Evolutionary conservation across 2,329 filamentous ascomycete species (phyloP).

Genomic region (Beauveria sp.): DNA sequence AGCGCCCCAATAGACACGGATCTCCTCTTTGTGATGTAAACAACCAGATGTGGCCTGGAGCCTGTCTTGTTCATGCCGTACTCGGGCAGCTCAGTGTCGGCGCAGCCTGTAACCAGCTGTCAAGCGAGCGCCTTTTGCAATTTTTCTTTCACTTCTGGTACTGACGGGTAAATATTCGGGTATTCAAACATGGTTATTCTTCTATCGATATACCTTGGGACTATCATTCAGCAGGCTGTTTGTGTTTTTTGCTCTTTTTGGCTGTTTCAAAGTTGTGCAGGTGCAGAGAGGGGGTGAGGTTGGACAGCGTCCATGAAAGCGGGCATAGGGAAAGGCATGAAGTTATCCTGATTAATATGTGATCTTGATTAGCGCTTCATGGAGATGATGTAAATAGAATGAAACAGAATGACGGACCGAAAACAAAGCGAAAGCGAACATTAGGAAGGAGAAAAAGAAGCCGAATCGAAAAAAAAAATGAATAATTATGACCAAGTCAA

Average conservation of each 20-base stretch:
- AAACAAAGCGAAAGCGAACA: background rate
- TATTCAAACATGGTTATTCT: background rate
- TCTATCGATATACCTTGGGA: constrained; percentile 9
- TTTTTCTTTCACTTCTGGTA: background rate
- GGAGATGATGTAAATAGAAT: background rate
- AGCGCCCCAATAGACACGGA: constrained; percentile 44
- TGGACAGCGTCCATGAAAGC: background rate
- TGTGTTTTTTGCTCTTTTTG: background rate
- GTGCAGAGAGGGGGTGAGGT: background rate
- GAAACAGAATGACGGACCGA: no score
- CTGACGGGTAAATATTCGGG: constrained; percentile 3
- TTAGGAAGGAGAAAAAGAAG: background rate
- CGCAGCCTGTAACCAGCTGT: background rate
- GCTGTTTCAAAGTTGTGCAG: background rate
- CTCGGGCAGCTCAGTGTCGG: background rate
- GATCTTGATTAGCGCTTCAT: background rate
- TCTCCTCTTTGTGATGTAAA: constrained; percentile 55
- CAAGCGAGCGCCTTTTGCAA: background rate
- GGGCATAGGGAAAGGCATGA: background rate
- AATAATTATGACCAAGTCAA: no score
- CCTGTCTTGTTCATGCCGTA: background rate
- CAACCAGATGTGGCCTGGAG: constrained; percentile 1
- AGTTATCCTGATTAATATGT: background rate
- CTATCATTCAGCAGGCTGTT: constrained; percentile 3
- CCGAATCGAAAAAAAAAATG: no score